phyloP scores from a whole-genome alignment of 345 rosid genomes.

The Citropsis articulata region DNA sequence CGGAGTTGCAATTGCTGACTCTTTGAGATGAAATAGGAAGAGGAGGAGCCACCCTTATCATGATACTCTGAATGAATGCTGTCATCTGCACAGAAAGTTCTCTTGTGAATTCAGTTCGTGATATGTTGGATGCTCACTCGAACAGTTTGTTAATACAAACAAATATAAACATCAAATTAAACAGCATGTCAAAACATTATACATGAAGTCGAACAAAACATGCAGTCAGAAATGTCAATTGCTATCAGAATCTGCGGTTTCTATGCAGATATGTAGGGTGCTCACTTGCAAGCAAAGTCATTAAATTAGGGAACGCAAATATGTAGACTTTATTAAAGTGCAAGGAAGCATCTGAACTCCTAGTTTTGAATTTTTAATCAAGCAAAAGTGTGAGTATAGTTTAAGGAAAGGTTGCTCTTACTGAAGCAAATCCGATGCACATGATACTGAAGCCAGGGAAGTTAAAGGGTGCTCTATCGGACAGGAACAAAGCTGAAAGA shows the following conservation, averaged over 20 bases:
- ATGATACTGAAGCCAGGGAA: constrained; percentile 94
- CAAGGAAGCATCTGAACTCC: not conserved
- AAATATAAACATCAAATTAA: not conserved
- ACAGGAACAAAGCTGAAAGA: constrained; percentile 73
- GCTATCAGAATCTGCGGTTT: not conserved
- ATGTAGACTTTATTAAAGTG: not conserved
- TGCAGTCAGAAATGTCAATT: not conserved
- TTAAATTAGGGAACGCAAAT: not conserved
- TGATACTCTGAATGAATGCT: constrained; percentile 72
- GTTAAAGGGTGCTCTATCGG: constrained; percentile 69
- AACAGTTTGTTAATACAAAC: not conserved
- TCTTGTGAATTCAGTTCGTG: not conserved
- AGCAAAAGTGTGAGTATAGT: not conserved
- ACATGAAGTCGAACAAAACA: not conserved
- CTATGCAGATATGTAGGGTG: not conserved
- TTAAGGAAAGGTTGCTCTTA: constrained; percentile 24
- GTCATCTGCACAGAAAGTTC: constrained; percentile 37
- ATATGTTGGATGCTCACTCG: too few relatives aligned
- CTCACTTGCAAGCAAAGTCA: not conserved
- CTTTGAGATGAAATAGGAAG: constrained; percentile 39
- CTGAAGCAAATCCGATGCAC: constrained; percentile 67
- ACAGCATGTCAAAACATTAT: not conserved
- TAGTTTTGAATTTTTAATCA: not conserved
- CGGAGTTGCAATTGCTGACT: constrained; percentile 16
- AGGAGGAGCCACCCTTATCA: constrained; percentile 66